Base-by-base conservation (phyloP, 1,284 basidiomycete species). In the Melampsora americana region DNA sequence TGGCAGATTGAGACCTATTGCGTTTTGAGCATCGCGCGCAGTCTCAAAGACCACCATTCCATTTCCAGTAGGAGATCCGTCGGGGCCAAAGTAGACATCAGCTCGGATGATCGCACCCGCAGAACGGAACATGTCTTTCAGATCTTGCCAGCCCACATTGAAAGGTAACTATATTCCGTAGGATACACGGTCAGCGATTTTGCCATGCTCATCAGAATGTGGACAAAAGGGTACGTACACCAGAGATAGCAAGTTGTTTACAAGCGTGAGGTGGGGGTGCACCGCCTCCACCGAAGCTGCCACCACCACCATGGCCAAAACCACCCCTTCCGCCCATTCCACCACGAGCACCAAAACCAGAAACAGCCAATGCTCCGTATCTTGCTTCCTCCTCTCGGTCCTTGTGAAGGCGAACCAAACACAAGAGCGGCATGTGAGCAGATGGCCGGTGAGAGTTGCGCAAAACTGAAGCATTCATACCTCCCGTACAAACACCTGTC, bases 61-160 rank as follows among this genome's bases (percentile, higher is more conserved):
- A 75, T 90, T 94, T 50, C 95, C 95, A 83, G 95, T 96, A 42
- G 94, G 92, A 20, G 91, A 88, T 20, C 95, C 95, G 84, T 98
- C 94, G 23, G 89, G 89, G 77, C 89, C 90, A 80, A 94, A 91
- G 80, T 94, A 93, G 80, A 97, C 91, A 82, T 99, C 95, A 74
- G 95, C 93, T 53, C 95, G 89, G 78, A 96, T 88, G 80, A 97
- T 93, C 81, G 92, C 92, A 32, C 95, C 95, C 53, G 95, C 92
- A 42, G 91, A 89, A 73, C 95, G 89, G 89, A 98, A 97, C 42
- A 98, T 86, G 83, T 98, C 95, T 83, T 98, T 99, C 77, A 99
- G 86, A 82, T 99, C 95, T 83, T 99, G 95, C 95, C 95, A 99
- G 53, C 93, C 93, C 42, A 93, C 93, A 84, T 94, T 92, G 81